These are phyloP conservation scores for Boletus tomentosulus DNA, from an alignment of 768 basidiomycete genomes.

Conservation along the genomic window DNA sequence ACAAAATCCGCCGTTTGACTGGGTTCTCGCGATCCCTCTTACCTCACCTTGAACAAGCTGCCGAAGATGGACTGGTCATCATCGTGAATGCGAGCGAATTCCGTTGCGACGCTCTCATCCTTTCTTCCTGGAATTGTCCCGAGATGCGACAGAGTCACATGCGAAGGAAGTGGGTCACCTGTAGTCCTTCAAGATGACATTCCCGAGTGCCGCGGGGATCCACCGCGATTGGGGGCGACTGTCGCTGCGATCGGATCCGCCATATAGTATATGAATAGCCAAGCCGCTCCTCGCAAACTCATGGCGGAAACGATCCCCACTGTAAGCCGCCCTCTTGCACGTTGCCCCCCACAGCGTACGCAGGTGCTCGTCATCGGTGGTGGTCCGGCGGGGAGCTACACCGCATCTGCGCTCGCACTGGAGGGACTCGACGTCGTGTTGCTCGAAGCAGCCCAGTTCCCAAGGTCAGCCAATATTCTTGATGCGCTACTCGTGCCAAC, in stretches of 20 bases:
- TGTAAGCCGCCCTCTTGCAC: constrained; percentile 10
- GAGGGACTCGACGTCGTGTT: constrained; percentile 57
- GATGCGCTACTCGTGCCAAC: neutral
- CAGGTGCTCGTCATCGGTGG: constrained; percentile 51
- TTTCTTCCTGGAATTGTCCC: too few species aligned
- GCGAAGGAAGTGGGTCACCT: too few species aligned
- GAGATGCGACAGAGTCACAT: too few species aligned
- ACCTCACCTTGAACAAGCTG: too few species aligned
- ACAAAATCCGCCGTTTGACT: too few species aligned
- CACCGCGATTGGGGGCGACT: too few species aligned
- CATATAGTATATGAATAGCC: constrained; percentile 2
- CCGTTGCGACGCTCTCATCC: too few species aligned
- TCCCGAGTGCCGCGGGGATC: too few species aligned
- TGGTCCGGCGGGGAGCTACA: constrained; percentile 55
- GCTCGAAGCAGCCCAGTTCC: constrained; percentile 53
- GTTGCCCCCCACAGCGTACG: constrained; percentile 12
- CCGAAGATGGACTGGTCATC: too few species aligned
- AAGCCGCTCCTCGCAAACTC: neutral
- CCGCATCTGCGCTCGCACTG: constrained; percentile 51
- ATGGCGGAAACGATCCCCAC: constrained; percentile 19
- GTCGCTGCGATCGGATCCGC: neutral
- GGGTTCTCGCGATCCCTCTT: too few species aligned
- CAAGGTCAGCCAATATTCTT: constrained; percentile 35
- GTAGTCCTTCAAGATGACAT: too few species aligned
- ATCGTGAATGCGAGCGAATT: too few species aligned